These are phyloP conservation scores for Rubus idaeus DNA, from an alignment of 306 rosid species.

Conservation along the genomic window DNA sequence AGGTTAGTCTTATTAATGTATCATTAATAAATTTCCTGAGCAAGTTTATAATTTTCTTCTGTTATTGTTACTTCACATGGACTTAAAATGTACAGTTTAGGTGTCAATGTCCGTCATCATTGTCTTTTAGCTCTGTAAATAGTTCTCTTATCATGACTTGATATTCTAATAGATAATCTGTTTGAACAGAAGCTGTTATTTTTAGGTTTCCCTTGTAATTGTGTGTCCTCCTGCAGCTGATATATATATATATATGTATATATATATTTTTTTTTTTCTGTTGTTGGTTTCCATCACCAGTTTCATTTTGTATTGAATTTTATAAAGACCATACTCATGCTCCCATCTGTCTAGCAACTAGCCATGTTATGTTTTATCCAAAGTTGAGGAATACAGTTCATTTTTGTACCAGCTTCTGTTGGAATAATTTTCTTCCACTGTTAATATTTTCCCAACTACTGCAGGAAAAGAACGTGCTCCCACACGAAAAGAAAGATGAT, in stretches of 20 bases:
- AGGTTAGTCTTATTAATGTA: conserved; percentile 13
- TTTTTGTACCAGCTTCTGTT: neutral
- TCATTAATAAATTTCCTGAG: too few relatives aligned
- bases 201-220: neutral
- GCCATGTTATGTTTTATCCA: neutral
- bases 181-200: neutral
- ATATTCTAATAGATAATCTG: neutral
- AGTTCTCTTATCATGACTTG: neutral
- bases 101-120: neutral
- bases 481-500: conserved; percentile 76
- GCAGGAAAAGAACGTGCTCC: conserved; percentile 66
- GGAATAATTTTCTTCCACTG: neutral
- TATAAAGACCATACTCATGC: neutral
- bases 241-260: too few relatives aligned
- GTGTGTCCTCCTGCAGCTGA: neutral
- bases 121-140: neutral
- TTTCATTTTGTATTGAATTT: neutral
- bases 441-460: conserved; percentile 1
- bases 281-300: neutral
- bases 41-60: neutral
- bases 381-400: neutral
- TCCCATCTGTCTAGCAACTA: neutral
- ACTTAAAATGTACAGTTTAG: neutral
- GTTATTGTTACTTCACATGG: neutral
- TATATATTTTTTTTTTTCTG: neutral